A percentile compares a stretch with the other conserved stretches of the same genome.
These are phyloP conservation scores for Kondoa malvinella DNA, from an alignment of 768 basidiomycete species.

Conservation along the genomic window DNA sequence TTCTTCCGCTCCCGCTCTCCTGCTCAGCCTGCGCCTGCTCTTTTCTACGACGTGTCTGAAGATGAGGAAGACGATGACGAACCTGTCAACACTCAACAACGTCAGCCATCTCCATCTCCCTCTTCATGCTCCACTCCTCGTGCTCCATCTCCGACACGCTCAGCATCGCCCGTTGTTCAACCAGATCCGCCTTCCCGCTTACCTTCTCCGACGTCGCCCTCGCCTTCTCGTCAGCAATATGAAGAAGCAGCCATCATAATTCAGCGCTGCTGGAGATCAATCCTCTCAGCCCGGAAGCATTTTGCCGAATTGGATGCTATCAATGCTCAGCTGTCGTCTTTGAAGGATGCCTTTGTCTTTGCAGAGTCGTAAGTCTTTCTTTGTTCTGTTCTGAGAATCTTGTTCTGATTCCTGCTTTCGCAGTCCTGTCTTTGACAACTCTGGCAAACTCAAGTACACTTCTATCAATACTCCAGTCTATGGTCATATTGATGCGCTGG, in stretches of 20 bases:
- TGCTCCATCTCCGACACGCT: too few species aligned
- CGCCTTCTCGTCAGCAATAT: background rate
- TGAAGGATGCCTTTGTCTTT: background rate
- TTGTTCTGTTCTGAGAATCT: background rate
- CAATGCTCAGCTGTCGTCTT: background rate
- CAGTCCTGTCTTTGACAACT: slow-evolving; percentile 11
- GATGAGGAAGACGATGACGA: background rate
- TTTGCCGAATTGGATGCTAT: background rate
- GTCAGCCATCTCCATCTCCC: background rate
- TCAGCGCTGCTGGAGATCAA: background rate
- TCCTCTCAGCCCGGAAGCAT: background rate
- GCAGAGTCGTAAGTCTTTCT: background rate
- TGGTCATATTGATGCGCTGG: slow-evolving; percentile 46
- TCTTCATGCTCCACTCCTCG: too few species aligned
- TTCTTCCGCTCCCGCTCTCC: background rate
- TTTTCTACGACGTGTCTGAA: background rate
- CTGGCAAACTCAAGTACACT: slow-evolving; percentile 44
- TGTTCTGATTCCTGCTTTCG: background rate
- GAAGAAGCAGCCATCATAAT: background rate
- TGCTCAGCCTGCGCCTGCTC: background rate
- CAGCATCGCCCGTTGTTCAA: background rate
- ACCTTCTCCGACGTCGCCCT: background rate
- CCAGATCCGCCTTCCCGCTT: background rate
- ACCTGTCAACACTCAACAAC: background rate
- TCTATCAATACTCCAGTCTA: slow-evolving; percentile 46